Base-by-base conservation (phyloP, 352 stramenopile genomes). In the Phytopythium litorale region DNA sequence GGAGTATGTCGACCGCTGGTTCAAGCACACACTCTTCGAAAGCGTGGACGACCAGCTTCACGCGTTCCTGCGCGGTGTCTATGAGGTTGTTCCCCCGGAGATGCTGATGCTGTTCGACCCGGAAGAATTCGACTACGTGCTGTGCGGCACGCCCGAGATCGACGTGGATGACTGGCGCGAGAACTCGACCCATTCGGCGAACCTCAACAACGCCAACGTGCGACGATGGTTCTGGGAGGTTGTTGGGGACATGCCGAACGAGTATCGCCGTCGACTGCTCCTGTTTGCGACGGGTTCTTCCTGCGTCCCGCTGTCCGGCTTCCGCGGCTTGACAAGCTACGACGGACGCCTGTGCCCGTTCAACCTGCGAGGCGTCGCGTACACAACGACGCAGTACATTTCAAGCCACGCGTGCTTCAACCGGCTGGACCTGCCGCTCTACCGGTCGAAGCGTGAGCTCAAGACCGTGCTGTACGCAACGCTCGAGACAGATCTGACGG, bases 161-260 rank as follows among this genome's bases (percentile, higher is more conserved):
- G 89, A 98, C 50, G 94, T 99, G 35, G 84, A 94, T 13, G 97
- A 99, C 75, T 99, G 97, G 97, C 87, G 94, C 64, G 65, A 69
- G 7, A 71, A 98, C 66, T 98, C 96, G 1, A 62, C 70, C 19
- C 69, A 78, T 43, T 78, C 74, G 43, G 58, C 66, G n/a, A 81
- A 90, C 42, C 64, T 88, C 9, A 64, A 78, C 48, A 70, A 66
- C 23, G 62, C 72, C 38, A 64, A 38, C 8, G 71, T 75, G 0
- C 72, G 67, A 7, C 61, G 59, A 28, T 99, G 94, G 96, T 99
- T 99, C 67, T 99, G 97, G 97, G 97, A 98, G 60, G 88, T 98
- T 38, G 85, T 99, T 66, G 85, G 88, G 30, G 83, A 89, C 48
- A 91, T 92, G 82, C 76, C 84, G 16, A 88, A 87, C 57, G 79